A percentile compares a stretch with the other conserved stretches of the same genome.
These are phyloP conservation scores for Colletotrichum orbiculare DNA, from an alignment of 2,329 filamentous ascomycete species.

Conservation along the genomic window DNA sequence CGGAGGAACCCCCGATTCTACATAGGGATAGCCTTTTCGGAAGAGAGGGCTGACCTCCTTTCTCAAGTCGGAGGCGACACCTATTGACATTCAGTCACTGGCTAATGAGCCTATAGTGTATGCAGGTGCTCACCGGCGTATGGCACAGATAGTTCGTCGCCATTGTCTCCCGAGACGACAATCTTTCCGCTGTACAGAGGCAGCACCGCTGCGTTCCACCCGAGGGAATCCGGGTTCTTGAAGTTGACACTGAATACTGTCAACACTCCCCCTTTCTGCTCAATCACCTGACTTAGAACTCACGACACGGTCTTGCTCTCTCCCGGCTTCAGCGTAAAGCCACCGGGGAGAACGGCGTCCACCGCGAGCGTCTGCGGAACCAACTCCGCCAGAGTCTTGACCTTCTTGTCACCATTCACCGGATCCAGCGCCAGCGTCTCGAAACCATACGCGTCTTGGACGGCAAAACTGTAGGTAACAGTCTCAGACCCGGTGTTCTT, in stretches of 20 bases:
- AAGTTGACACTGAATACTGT: conserved; percentile 40
- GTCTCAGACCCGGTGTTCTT: conserved; percentile 50
- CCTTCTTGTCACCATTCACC: neutral
- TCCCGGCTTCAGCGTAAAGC: conserved; percentile 40
- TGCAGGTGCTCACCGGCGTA: conserved; percentile 41
- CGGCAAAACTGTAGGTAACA: conserved; percentile 46
- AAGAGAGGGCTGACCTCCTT: conserved; percentile 37
- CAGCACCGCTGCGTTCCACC: conserved; percentile 42
- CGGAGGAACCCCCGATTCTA: conserved; percentile 7
- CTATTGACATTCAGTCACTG: neutral
- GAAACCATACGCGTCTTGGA: conserved; percentile 47
- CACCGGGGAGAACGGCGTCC: conserved; percentile 36
- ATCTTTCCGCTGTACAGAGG: conserved; percentile 49
- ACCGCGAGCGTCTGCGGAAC: conserved; percentile 34
- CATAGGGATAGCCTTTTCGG: conserved; percentile 14
- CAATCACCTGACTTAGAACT: neutral
- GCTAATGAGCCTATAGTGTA: fast-evolving
- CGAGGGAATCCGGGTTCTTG: conserved; percentile 40
- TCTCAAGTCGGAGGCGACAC: conserved; percentile 39
- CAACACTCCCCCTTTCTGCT: neutral
- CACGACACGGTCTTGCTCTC: conserved; percentile 40
- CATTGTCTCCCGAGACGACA: conserved; percentile 43
- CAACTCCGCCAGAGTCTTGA: conserved; percentile 10
- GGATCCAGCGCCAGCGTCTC: conserved; percentile 44
- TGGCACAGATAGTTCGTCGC: conserved; percentile 47